A percentile compares a stretch with the other conserved stretches of the same genome.
Evolutionary conservation across 1,139 yeast genomes (phyloP).

Genomic region (Taphrina deformans): DNA sequence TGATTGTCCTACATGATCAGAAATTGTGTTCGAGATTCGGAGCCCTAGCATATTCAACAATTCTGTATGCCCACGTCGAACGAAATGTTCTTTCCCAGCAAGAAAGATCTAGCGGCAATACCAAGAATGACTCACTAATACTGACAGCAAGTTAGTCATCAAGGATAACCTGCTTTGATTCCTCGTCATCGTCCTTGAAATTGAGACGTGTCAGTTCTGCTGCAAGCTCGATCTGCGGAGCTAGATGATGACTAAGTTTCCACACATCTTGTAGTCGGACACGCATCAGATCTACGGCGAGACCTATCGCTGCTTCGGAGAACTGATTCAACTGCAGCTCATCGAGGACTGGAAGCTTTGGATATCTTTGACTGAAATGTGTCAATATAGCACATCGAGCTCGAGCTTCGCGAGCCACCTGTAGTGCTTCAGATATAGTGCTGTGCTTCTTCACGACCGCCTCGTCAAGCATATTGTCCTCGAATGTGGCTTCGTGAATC

Average conservation of each 20-base stretch:
- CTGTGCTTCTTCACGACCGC: constrained; percentile 82
- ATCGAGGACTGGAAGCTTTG: constrained; percentile 14
- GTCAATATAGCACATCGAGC: constrained; percentile 74
- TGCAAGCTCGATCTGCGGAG: constrained; percentile 2
- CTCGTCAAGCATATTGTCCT: constrained; percentile 73
- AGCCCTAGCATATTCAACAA: too few relatives aligned
- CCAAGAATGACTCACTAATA: too few relatives aligned
- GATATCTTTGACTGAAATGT: constrained; percentile 78
- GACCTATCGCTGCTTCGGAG: neutral
- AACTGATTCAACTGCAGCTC: neutral
- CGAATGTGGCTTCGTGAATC: constrained; percentile 91
- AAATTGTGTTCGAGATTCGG: too few relatives aligned
- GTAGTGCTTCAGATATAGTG: constrained; percentile 85
- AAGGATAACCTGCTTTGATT: neutral
- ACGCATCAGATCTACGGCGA: constrained; percentile 29
- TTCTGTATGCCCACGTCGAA: too few relatives aligned
- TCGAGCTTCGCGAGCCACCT: constrained; percentile 64
- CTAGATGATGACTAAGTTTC: constrained; percentile 10
- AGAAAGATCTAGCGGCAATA: too few relatives aligned
- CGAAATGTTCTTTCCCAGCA: too few relatives aligned
- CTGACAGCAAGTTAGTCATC: too few relatives aligned
- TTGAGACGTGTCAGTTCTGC: constrained; percentile 1
- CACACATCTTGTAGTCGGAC: constrained; percentile 17
- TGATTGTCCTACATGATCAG: too few relatives aligned
- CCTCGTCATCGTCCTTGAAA: constrained; percentile 1